phyloP scores from a whole-genome alignment of 345 rosid species.

The Syzygium aromaticum region DNA sequence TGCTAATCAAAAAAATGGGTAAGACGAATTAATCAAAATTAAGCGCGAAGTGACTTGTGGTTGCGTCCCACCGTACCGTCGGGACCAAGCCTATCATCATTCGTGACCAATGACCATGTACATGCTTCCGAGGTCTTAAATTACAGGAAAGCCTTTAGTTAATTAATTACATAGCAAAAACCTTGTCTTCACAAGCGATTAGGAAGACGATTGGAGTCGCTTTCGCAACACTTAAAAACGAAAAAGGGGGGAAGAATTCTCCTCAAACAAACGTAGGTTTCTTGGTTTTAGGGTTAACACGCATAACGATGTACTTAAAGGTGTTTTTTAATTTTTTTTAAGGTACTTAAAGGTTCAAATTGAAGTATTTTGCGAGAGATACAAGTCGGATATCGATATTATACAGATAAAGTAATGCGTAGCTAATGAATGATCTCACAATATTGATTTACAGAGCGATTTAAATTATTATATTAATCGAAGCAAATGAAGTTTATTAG shows the following conservation, averaged over 20 bases:
- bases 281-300: neutral
- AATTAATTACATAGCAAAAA: neutral
- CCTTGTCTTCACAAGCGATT: neutral
- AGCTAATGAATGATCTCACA: neutral
- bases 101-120: neutral
- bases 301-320: too few relatives aligned
- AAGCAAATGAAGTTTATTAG: neutral
- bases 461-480: neutral
- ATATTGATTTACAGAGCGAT: neutral
- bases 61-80: neutral
- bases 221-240: neutral
- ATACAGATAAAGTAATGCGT: accelerated
- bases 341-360: too few relatives aligned
- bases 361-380: too few relatives aligned
- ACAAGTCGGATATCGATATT: neutral
- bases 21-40: neutral
- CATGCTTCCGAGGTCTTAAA: neutral
- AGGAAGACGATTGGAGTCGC: neutral
- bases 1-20: neutral
- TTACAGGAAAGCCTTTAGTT: neutral
- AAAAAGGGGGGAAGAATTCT: neutral
- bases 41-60: neutral
- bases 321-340: too few relatives aligned
- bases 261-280: neutral
- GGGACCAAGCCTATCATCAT: neutral